These are phyloP conservation scores for Huntiella abstrusa DNA, from an alignment of 2,329 filamentous ascomycete species.

Conservation along the genomic window DNA sequence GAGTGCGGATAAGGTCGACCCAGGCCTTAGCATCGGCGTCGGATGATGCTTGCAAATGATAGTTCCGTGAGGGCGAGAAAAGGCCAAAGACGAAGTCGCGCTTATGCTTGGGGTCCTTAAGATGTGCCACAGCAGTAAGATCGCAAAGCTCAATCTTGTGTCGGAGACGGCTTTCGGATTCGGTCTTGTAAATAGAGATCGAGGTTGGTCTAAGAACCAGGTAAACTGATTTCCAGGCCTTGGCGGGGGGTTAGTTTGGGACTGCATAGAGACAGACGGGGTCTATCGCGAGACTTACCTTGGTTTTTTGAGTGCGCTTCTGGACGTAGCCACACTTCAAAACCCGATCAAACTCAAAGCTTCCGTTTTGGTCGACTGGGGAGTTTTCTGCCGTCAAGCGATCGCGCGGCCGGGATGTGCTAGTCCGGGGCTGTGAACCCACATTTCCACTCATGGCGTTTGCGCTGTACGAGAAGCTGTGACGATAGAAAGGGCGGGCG, in stretches of 20 bases:
- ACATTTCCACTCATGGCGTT: neutral
- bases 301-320: constrained; percentile 85
- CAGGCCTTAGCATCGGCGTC: constrained; percentile 65
- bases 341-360: constrained; percentile 88
- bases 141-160: constrained; percentile 79
- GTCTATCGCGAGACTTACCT: constrained; percentile 33
- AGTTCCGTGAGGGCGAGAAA: constrained; percentile 81
- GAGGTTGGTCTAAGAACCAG: constrained; percentile 79
- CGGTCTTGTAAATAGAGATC: constrained; percentile 82
- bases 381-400: constrained; percentile 38
- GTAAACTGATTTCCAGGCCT: constrained; percentile 83
- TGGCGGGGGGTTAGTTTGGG: neutral
- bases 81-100: constrained; percentile 77
- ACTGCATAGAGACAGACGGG: neutral
- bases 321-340: constrained; percentile 74
- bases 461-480: constrained; percentile 4
- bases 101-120: constrained; percentile 78
- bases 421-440: neutral
- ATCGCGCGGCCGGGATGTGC: neutral
- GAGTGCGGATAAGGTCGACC: constrained; percentile 61
- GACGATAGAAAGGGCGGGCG: constrained; percentile 2
- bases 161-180: constrained; percentile 73
- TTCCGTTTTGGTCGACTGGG: constrained; percentile 83
- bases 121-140: constrained; percentile 71
- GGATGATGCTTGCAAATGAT: constrained; percentile 63